Base-by-base conservation (phyloP, 2,329 filamentous ascomycete genomes). In the Zasmidium angulare region DNA sequence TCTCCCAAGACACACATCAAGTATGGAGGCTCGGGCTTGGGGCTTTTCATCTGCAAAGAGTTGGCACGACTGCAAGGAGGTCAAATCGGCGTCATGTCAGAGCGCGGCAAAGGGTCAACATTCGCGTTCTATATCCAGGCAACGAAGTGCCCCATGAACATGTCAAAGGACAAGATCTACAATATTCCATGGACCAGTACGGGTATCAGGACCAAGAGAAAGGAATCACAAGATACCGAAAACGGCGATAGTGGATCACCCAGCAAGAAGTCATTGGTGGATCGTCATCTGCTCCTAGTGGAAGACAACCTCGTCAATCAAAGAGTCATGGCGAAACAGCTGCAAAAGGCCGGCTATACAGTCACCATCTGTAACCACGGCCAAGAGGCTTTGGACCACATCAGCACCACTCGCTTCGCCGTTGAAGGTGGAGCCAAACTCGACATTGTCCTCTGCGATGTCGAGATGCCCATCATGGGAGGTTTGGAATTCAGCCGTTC, bases 11-110 rank as follows among this genome's bases (percentile, higher is more conserved):
- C 86, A 0, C 86, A 89, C 62, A 81, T 87, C 26, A 82, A 87
- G 61, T 89, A 90, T 64, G 88, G 88, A 19, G 88, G 88, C 0
- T 87, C 84, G 0, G 88, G 88, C 0, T 78, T 91, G 0, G 88
- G 88, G 0, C 77, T 90, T 0, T 90, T 89, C 69, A 89, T 90
- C 58, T 60, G 86, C 24, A 83, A 88, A 20, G 81, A 86, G 43
- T 78, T 91, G 10, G 86, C 85, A 1, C 86, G 89, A 67, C 77
- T 89, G 36, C 87, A 89, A 64, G 86, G 86, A 20, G 88, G 88
- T 1, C 81, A 85, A 46, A 89, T 90, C 31, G 87, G 87, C 0
- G 84, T 90, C 12, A 77, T 79, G 1, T 88, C 86, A 0, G 70
- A 78, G 50, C 79, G 81, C 58, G 85, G 82, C 9, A 71, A 80